Base-by-base conservation (phyloP, 2,329 filamentous ascomycete genomes). In the Chaetothyriales sp. region DNA sequence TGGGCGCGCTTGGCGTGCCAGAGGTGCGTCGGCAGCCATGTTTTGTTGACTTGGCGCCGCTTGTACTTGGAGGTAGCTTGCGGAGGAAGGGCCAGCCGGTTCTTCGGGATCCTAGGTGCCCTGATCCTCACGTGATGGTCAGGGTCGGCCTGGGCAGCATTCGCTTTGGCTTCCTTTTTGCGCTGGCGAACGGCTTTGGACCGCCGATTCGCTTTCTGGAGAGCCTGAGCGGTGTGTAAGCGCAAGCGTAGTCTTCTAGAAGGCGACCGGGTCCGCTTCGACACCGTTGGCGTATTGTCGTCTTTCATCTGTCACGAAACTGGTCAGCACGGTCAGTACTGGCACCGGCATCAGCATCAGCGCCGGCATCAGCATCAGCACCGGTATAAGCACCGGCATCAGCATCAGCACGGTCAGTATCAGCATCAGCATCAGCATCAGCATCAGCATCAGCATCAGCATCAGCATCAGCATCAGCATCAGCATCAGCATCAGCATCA, bases 1-100 rank as follows among this genome's bases (percentile, higher is more conserved):
- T 79, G 85, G 19, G 92, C 88, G 54, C 92, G 76, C 67, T 98
- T 98, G 2, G 90, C 83, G 68, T 95, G 89, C 78, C 86, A 98
- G 58, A 94, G 70, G 66, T 98, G 92, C 5, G 92, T 97, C 0
- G 92, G 92, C 15, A 98, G 73, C 88, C 90, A 95, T 2, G 86
- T 89, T 72, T 97, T 97, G 66, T 86, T 77, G 46, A 83, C 72
- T 65, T 97, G 90, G 29, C 92, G 82, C 68, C 88, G 92, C 59
- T 83, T 81, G 65, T 88, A 97, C 62, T 83, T 89, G 19, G 77
- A 78, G 45, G 75, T 76, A 1, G 80, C 81, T 66, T 65, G 73
- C 4, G 72, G 71, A 4, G 81, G 77, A n/a, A 78, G 73, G 51
- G 86, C 85, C 48, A 89, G 75, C 50, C 71, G 73, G 61, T 87